Conservation (phyloP, 2,329 filamentous ascomycete species). For the Colletotrichum limetticola region DNA sequence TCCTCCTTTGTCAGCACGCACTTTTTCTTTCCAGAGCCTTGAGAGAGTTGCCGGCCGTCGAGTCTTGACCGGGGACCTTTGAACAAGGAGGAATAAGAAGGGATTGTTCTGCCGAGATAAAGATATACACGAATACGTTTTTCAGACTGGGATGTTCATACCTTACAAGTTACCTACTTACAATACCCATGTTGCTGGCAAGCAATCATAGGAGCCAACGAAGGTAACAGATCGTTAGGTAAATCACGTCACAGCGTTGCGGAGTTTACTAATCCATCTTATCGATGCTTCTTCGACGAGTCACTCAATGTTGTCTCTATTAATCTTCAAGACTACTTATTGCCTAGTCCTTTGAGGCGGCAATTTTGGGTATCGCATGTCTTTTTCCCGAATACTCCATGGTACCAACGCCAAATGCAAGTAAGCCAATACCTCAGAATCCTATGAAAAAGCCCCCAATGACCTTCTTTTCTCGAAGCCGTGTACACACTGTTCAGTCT, state of each 20-base stretch:
- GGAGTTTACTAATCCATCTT: too few relatives aligned
- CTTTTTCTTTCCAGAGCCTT: not conserved
- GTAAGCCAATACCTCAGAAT: not conserved
- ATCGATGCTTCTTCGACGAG: not conserved
- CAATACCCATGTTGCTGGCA: too few relatives aligned
- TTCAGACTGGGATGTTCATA: too few relatives aligned
- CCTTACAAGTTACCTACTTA: too few relatives aligned
- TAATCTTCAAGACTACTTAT: not conserved
- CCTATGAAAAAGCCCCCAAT: not conserved
- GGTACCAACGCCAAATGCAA: not conserved
- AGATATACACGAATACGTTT: too few relatives aligned
- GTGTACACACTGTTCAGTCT: not conserved
- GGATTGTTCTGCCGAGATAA: too few relatives aligned
- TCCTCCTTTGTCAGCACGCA: not conserved
- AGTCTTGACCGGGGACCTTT: too few relatives aligned
- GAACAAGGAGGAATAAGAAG: too few relatives aligned
- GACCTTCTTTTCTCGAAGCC: not conserved
- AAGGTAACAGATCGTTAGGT: too few relatives aligned
- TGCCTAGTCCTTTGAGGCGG: not conserved
- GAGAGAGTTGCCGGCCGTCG: too few relatives aligned
- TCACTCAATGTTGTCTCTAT: not conserved
- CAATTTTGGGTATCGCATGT: not conserved
- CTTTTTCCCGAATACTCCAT: not conserved
- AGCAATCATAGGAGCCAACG: too few relatives aligned
- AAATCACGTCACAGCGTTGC: too few relatives aligned